Percentiles rank a stretch among this genome's conserved stretches.
These are phyloP conservation scores for Daldinia sp. DNA, from an alignment of 2,329 filamentous ascomycete species.

Conservation along the genomic window DNA sequence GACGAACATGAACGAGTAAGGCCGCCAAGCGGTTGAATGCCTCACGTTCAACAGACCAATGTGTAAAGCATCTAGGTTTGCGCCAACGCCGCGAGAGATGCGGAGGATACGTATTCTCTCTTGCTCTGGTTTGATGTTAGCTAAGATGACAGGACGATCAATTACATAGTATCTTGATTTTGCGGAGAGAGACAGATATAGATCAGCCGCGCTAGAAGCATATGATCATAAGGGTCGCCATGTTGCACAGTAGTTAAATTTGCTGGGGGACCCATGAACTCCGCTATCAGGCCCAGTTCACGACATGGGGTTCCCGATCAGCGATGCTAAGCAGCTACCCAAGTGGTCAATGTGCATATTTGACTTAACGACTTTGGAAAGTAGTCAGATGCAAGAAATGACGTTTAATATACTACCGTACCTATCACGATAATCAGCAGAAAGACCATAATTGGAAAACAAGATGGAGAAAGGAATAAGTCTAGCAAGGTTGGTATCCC, in stretches of 20 bases:
- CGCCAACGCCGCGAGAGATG: constrained; percentile 15
- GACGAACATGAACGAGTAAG: constrained; percentile 19
- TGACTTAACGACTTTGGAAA: constrained; percentile 13
- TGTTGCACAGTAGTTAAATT: constrained; percentile 33
- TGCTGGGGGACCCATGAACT: constrained; percentile 26
- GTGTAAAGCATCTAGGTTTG: constrained; percentile 25
- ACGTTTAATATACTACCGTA: constrained; percentile 43
- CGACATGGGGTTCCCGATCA: constrained; percentile 34
- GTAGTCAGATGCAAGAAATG: constrained; percentile 46
- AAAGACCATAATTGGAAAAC: constrained; percentile 32
- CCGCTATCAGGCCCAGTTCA: constrained; percentile 5
- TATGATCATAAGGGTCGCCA: constrained; percentile 16
- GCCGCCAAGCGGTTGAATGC: constrained; percentile 31
- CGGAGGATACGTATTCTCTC: not conserved
- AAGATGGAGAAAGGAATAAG: constrained; percentile 20
- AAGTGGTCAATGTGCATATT: constrained; percentile 22
- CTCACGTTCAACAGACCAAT: constrained; percentile 24
- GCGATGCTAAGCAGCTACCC: constrained; percentile 31
- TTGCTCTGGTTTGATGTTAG: not conserved
- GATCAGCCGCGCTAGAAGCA: constrained; percentile 28
- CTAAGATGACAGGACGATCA: constrained; percentile 1
- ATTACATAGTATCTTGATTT: constrained; percentile 2
- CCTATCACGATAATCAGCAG: constrained; percentile 43
- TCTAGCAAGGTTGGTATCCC: constrained; percentile 36
- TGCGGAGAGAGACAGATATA: not conserved